Base-by-base conservation (phyloP, 1,284 basidiomycete genomes). In the Ustilago bromivora region DNA sequence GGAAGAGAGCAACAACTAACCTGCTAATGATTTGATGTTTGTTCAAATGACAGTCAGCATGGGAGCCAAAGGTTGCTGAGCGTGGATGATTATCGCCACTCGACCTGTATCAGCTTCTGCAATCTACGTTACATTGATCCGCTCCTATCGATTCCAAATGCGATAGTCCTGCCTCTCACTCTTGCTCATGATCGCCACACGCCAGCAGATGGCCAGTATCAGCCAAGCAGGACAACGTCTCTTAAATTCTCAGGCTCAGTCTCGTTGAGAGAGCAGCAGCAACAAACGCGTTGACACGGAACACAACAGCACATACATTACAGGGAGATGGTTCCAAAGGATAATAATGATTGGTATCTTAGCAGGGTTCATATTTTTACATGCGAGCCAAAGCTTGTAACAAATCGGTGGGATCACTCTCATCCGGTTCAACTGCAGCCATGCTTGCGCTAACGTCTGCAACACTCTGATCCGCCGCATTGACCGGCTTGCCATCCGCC, bases 41-140 rank as follows among this genome's bases (percentile, higher is more conserved):
- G 38, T 34, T 8, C 5, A 4, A 32, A 28, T 12, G 23, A 49
- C 69, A 83, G 82, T 71, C 68, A 51, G 61, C 79, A 49, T 84
- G 83, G 83, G 79, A 81, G 58, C 83, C 83, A 40, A 84, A 79
- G 69, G 68, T 84, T 47, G 83, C 83, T 15, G 52, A 76, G 56
- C 73, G 82, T 54, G 68, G 66, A 34, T 76, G 58, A 28, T 32
- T 15, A 4, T 13, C 35, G 32, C 46, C n/a, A 35, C 5, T 4
- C 43, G 12, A 23, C 17, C 54, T 17, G 23, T 46, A 23, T 57
- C 38, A 31, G 5, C n/a, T 31, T 41, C 9, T 57, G 60, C 61
- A 63, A 63, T 56, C 1, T 15, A 46, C n/a, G 3, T 15, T 46
- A 19, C 40, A 46, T 46, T 19, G 43, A 15, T 46, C n/a, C 43